Conservation (phyloP, 305 asterid genomes). For the Fraxinus xanthoxyloides region DNA sequence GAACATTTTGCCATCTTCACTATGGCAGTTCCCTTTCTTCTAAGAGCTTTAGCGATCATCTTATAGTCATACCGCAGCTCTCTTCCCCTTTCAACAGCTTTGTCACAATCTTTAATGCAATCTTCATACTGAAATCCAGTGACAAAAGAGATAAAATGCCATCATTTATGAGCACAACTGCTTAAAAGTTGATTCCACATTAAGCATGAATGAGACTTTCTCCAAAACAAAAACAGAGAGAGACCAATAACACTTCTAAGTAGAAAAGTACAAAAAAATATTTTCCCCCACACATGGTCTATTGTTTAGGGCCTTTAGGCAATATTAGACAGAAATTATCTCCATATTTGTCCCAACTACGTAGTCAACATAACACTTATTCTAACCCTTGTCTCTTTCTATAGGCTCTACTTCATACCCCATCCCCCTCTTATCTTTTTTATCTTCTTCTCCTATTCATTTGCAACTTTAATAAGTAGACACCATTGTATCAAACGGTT, state of each 20-base stretch:
- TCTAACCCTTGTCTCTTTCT: not conserved
- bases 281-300: not conserved
- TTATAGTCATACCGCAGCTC: constrained; percentile 78
- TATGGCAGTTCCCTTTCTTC: constrained; percentile 85
- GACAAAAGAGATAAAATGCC: not conserved
- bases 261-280: not conserved
- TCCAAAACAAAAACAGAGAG: not conserved
- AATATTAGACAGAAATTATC: not conserved
- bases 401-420: not conserved
- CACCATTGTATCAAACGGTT: not conserved
- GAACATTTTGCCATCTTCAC: constrained; percentile 76
- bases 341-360: not conserved
- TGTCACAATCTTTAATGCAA: constrained; percentile 83
- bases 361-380: not conserved
- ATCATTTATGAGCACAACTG: not conserved
- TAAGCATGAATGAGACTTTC: not conserved
- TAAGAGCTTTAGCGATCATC: constrained; percentile 90
- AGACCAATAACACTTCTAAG: not conserved
- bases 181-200: not conserved
- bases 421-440: not conserved
- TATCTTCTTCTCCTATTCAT: not conserved
- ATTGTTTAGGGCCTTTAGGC: not conserved
- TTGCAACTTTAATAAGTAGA: not conserved
- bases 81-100: constrained; percentile 89
- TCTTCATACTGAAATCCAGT: constrained; percentile 55